Evolutionary conservation across 2,329 filamentous ascomycete genomes (phyloP), one percentile per base, ranked within the genome.

Genomic region (Ophiostoma triangulosporum): DNA sequence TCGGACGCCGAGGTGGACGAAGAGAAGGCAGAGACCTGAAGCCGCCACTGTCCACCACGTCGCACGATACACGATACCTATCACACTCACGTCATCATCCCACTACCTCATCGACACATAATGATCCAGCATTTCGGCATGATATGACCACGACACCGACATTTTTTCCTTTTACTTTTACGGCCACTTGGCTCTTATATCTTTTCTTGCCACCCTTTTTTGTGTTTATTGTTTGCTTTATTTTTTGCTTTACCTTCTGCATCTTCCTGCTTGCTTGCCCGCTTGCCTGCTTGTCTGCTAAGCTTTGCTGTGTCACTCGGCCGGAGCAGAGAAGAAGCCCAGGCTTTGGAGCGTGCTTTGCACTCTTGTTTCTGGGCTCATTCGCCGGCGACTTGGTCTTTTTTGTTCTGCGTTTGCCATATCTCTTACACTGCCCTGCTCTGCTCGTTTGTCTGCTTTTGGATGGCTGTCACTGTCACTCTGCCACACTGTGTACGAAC

Each of bases 51-150:
- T 20, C 22, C 9, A 35, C 11, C 35, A 17, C 35, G 20, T 8
- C 35, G 11, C n/a, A 36, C n/a, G 11, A 46, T 15, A 12, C 36
- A 46, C 26, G 26, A 46, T 14, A 31, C 26, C 15, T 31, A 31
- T 11, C 36, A 38, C 6, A n/a, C 14, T 24, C 9, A 40, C 38
- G 8, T 14, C 17, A 1, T 17, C 40, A n/a, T n/a, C n/a, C n/a
- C n/a, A n/a, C n/a, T n/a, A n/a, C 33, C n/a, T 20, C 31, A 43
- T 14, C 17, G 24, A 49, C 51, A 51, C 56, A 53, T 60, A 61
- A 62, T 59, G 60, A 61, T 54, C 48, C 46, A 29, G 29, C 55
- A 59, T 58, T 48, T 50, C 57, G 56, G 56, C 58, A 62, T 61
- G 61, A 62, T 58, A 58, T 57, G 60, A 56, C 53, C 43, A 61